Conservation (phyloP, 1,139 yeast genomes). For the Hanseniaspora gamundiae region DNA sequence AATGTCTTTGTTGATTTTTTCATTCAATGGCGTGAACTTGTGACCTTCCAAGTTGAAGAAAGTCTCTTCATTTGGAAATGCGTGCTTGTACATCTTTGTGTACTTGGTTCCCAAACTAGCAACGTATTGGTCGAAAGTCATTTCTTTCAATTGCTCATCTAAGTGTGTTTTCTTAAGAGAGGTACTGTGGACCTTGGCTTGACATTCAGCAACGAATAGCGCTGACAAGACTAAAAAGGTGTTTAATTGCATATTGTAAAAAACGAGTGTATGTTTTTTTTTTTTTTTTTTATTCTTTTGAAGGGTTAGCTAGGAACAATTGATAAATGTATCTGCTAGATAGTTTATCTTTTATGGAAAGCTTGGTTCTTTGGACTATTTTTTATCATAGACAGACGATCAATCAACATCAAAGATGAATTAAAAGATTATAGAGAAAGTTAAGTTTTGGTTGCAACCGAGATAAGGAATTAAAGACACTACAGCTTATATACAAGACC, state of each 20-base stretch:
- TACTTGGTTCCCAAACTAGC: constrained; percentile 66
- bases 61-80: constrained; percentile 25
- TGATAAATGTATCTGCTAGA: too few species aligned
- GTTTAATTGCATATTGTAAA: constrained; percentile 34
- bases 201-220: constrained; percentile 39
- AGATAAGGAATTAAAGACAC: too few species aligned
- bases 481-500: too few species aligned
- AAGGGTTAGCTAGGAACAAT: too few species aligned
- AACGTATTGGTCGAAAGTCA: constrained; percentile 51
- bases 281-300: background rate
- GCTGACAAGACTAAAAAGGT: constrained; percentile 45
- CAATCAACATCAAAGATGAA: too few species aligned
- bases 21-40: constrained; percentile 13
- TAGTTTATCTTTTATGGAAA: too few species aligned
- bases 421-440: too few species aligned
- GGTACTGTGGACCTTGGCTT: constrained; percentile 46
- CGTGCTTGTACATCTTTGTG: constrained; percentile 40
- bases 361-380: too few species aligned
- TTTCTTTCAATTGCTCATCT: constrained; percentile 49
- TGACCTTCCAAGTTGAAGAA: constrained; percentile 3
- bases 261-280: background rate
- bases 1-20: constrained; percentile 10
- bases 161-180: constrained; percentile 23
- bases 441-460: too few species aligned
- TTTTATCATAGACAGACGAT: too few species aligned